phyloP scores from a whole-genome alignment of 1,284 basidiomycete genomes.

The Pisolithus thermaeus region DNA sequence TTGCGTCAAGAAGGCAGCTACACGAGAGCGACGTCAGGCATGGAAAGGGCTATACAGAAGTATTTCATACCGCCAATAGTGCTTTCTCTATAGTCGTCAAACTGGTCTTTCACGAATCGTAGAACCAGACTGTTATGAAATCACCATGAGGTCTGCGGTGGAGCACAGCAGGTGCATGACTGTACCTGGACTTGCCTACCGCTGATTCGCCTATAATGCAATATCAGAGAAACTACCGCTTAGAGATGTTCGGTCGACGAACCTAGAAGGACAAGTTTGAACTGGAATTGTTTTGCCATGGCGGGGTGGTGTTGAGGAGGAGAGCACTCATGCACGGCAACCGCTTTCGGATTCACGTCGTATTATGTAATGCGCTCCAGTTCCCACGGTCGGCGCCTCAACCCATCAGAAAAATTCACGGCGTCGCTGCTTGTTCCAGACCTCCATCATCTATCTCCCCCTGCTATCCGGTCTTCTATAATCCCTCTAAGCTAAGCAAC shows the following conservation, averaged over 20 bases:
- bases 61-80: slow-evolving; percentile 68
- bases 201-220: slow-evolving; percentile 79
- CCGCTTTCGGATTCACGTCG: slow-evolving; percentile 1
- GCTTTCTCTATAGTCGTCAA: slow-evolving; percentile 94
- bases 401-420: slow-evolving; percentile 20
- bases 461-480: slow-evolving; percentile 12
- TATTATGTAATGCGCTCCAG: slow-evolving; percentile 19
- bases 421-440: slow-evolving; percentile 11
- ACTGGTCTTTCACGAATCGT: slow-evolving; percentile 95
- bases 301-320: slow-evolving; percentile 15
- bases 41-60: slow-evolving; percentile 5
- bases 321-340: slow-evolving; percentile 5
- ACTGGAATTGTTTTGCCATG: slow-evolving; percentile 83
- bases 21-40: slow-evolving; percentile 16
- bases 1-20: slow-evolving; percentile 95
- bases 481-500: slow-evolving; percentile 22
- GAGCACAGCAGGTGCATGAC: slow-evolving; percentile 1
- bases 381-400: slow-evolving; percentile 22
- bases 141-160: slow-evolving; percentile 4
- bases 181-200: slow-evolving; percentile 91
- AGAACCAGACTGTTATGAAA: slow-evolving; percentile 69
- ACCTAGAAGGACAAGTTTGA: slow-evolving; percentile 92
- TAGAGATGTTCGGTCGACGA: slow-evolving; percentile 16
- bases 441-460: slow-evolving; percentile 22
- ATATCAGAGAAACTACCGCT: slow-evolving; percentile 1